Percentiles rank a stretch among this genome's conserved stretches.
Conservation (phyloP, 805 yeast species). For the Sungouiozyma ichnusensis region DNA sequence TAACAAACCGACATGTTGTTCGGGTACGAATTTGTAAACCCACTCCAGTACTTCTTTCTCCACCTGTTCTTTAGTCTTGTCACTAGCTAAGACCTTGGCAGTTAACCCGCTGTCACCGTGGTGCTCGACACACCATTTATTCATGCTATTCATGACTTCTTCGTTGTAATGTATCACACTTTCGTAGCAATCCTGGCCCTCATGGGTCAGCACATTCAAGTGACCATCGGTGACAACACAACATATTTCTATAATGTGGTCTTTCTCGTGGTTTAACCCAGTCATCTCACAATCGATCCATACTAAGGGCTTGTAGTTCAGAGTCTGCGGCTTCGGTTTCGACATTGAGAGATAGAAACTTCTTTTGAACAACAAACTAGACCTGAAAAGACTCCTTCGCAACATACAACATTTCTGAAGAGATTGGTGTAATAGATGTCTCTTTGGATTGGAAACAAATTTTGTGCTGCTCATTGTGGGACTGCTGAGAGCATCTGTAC, state of each 20-base stretch:
- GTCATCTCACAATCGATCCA: conserved; percentile 99
- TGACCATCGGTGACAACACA: conserved; percentile 82
- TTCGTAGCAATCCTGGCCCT: conserved; percentile 56
- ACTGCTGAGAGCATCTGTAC: too few species aligned
- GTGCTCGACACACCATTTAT: conserved; percentile 77
- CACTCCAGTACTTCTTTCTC: conserved; percentile 56
- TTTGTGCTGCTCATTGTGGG: not conserved
- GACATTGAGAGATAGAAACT: not conserved
- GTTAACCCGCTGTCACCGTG: conserved; percentile 77
- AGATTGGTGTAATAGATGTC: too few species aligned
- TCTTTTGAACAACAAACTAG: not conserved
- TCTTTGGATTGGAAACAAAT: not conserved
- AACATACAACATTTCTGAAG: too few species aligned
- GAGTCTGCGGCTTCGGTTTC: not conserved
- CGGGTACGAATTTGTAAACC: conserved; percentile 43
- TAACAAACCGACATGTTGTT: conserved; percentile 49
- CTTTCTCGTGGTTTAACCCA: conserved; percentile 72
- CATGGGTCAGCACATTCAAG: conserved; percentile 52
- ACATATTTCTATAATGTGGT: conserved; percentile 83
- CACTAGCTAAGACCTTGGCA: conserved; percentile 48
- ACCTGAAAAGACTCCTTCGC: not conserved
- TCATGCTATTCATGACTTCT: conserved; percentile 57
- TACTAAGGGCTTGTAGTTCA: conserved; percentile 40
- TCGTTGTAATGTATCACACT: conserved; percentile 65
- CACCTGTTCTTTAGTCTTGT: conserved; percentile 47